Evolutionary conservation across 1,284 basidiomycete species (phyloP).

Genomic region (Ganoderma boninense): DNA sequence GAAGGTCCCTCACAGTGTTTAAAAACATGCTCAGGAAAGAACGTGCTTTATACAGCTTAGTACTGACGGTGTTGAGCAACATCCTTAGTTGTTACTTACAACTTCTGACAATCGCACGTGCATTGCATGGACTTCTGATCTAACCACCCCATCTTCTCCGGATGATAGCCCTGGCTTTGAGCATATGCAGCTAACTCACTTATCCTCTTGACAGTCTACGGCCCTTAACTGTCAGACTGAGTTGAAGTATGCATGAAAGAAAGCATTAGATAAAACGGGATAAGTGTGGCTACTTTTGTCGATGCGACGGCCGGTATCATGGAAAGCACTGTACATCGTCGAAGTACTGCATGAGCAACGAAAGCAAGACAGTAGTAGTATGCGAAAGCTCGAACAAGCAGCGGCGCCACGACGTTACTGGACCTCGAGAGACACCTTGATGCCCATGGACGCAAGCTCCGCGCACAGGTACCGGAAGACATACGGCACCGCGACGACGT

Average conservation of each 20-base stretch:
- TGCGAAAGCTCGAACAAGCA: neutral
- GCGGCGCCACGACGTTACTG: slow-evolving; percentile 35
- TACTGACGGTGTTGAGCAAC: no score
- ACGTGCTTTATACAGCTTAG: neutral
- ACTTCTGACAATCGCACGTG: no score
- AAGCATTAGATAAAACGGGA: neutral
- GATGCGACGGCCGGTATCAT: neutral
- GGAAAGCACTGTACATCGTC: slow-evolving; percentile 13
- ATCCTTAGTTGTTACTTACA: no score
- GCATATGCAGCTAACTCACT: no score
- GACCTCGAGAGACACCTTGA: slow-evolving; percentile 81
- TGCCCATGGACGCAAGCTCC: slow-evolving; percentile 87
- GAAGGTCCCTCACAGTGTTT: neutral
- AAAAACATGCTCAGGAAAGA: neutral
- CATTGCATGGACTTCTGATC: no score
- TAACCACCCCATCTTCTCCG: neutral
- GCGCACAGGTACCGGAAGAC: slow-evolving; percentile 92
- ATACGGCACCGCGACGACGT: slow-evolving; percentile 95
- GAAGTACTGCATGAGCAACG: slow-evolving; percentile 7
- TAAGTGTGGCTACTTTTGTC: slow-evolving; percentile 1
- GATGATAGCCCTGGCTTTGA: neutral
- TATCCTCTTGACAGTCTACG: neutral
- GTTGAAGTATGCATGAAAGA: neutral
- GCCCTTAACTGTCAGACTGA: neutral
- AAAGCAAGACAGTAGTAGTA: slow-evolving; percentile 18